A percentile compares a stretch with the other conserved stretches of the same genome.
These are phyloP conservation scores for Leptographium galeiforme DNA, from an alignment of 2,329 filamentous ascomycete species.

Conservation along the genomic window DNA sequence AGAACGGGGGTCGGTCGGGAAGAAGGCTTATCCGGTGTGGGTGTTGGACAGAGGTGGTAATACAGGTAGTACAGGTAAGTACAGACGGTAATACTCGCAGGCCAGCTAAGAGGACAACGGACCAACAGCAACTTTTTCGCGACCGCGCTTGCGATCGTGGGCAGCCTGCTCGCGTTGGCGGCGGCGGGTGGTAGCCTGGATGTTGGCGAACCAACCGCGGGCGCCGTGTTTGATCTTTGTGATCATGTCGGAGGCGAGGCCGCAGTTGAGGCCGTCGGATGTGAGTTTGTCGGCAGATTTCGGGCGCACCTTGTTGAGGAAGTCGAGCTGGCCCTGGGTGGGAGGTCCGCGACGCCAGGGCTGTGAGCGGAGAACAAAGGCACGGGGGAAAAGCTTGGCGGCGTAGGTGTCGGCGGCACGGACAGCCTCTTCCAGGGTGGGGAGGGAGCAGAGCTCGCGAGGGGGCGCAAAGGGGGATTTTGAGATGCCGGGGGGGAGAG, in stretches of 20 bases:
- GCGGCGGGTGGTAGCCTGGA: conserved; percentile 39
- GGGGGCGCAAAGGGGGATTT: conserved; percentile 56
- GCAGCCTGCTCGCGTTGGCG: conserved; percentile 25
- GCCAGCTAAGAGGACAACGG: conserved; percentile 20
- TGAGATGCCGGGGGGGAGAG: conserved; percentile 24
- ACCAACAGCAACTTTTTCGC: conserved; percentile 43
- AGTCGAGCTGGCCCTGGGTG: conserved; percentile 49
- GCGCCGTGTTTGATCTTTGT: conserved; percentile 82
- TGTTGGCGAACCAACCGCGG: conserved; percentile 43
- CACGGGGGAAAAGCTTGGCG: conserved; percentile 47
- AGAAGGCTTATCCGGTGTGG: neutral
- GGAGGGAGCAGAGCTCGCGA: conserved; percentile 49
- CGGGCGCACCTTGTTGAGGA: conserved; percentile 52
- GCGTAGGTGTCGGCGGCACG: conserved; percentile 78
- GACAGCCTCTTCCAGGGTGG: conserved; percentile 61
- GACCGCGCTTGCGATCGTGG: conserved; percentile 30
- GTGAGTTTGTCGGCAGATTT: conserved; percentile 38
- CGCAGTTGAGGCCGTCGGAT: conserved; percentile 53
- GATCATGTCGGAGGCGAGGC: conserved; percentile 79
- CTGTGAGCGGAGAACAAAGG: conserved; percentile 52
- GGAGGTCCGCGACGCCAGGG: conserved; percentile 59
- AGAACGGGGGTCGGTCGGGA: neutral
- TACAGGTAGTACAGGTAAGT: too few relatives aligned
- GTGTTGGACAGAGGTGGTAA: neutral
- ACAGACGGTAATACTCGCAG: too few relatives aligned